phyloP scores from a whole-genome alignment of 2,329 filamentous ascomycete genomes.

The Teratosphaeria nubilosa region DNA sequence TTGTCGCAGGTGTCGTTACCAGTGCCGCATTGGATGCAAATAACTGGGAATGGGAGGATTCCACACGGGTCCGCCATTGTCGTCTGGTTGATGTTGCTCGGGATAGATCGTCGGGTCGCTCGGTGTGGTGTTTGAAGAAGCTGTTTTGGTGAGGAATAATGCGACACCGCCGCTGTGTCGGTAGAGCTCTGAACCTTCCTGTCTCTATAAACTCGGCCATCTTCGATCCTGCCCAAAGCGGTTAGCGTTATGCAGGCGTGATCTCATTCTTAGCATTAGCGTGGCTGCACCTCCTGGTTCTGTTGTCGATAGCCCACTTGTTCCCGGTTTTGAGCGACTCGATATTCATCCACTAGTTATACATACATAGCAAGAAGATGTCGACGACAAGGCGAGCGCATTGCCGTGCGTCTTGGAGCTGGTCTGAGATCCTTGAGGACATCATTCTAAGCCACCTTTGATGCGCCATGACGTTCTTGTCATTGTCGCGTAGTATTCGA shows the following conservation, averaged over 20 bases:
- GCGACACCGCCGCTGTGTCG: neutral
- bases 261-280: neutral
- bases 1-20: neutral
- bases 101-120: neutral
- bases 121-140: neutral
- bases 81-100: neutral
- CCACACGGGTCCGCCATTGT: slow-evolving; percentile 1
- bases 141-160: neutral
- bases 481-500: no score
- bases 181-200: neutral
- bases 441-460: neutral
- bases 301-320: neutral
- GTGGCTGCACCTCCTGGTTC: neutral
- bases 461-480: neutral
- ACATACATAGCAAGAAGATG: neutral
- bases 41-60: neutral
- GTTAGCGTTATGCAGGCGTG: neutral
- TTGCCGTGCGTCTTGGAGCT: no score
- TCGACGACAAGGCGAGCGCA: neutral
- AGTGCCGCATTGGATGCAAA: slow-evolving; percentile 29
- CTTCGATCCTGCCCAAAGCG: neutral
- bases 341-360: no score
- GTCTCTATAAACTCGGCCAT: neutral
- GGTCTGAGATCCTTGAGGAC: no score
- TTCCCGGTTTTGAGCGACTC: neutral